Evolutionary conservation across 768 basidiomycete species (phyloP).

Genomic region (Butyriboletus loyo): DNA sequence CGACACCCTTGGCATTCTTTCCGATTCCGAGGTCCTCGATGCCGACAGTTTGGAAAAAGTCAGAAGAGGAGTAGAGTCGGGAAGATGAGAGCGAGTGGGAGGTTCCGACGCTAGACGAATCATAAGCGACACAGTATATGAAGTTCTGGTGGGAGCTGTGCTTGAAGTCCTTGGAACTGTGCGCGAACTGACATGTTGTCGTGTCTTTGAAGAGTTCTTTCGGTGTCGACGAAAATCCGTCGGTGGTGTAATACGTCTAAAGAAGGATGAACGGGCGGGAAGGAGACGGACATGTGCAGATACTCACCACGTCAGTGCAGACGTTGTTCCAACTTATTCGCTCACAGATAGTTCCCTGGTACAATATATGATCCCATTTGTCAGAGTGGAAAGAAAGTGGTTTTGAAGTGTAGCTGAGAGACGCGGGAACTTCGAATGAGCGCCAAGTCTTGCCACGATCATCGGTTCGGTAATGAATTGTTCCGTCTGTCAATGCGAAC

Average conservation of each 20-base stretch:
- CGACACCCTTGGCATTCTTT: constrained; percentile 83
- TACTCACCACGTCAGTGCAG: constrained; percentile 70
- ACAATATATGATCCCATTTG: constrained; percentile 74
- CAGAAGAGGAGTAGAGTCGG: constrained; percentile 77
- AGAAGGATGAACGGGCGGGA: constrained; percentile 7
- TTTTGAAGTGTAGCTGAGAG: constrained; percentile 39
- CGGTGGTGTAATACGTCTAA: constrained; percentile 86
- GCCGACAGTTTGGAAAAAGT: constrained; percentile 71
- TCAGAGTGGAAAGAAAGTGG: constrained; percentile 90
- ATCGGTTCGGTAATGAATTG: constrained; percentile 80
- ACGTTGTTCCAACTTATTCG: constrained; percentile 46
- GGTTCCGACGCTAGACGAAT: constrained; percentile 45
- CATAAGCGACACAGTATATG: constrained; percentile 89
- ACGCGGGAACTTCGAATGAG: constrained; percentile 67
- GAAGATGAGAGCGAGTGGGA: constrained; percentile 50
- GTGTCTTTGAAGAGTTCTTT: constrained; percentile 66
- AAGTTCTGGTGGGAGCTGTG: constrained; percentile 70
- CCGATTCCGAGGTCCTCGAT: constrained; percentile 85
- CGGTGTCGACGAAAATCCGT: constrained; percentile 67
- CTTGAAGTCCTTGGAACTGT: constrained; percentile 80
- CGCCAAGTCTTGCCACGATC: constrained; percentile 90
- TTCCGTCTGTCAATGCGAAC: constrained; percentile 76
- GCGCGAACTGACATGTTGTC: constrained; percentile 83
- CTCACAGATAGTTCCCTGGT: constrained; percentile 71
- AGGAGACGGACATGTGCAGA: neutral